Conservation (phyloP, 1,139 yeast genomes). For the Hansenula sp. region DNA sequence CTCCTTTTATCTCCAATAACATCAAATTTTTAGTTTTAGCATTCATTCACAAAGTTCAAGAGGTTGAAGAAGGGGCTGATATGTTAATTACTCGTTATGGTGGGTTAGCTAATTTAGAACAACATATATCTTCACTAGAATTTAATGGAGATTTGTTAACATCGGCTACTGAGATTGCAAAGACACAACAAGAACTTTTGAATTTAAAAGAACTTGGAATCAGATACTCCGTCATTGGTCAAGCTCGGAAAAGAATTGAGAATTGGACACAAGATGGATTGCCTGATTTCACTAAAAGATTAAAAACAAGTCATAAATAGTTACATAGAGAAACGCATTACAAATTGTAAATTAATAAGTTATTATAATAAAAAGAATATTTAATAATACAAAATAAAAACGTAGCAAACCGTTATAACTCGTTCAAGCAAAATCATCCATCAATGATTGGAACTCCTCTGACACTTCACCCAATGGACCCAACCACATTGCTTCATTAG, state of each 20-base stretch:
- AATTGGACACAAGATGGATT: slow-evolving; percentile 60
- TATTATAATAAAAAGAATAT: background rate
- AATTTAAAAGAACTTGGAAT: slow-evolving; percentile 38
- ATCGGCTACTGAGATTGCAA: background rate
- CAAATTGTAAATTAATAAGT: background rate
- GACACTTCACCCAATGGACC: slow-evolving; percentile 30
- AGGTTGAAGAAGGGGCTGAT: slow-evolving; percentile 57
- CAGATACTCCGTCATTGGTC: slow-evolving; percentile 39
- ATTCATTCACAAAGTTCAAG: slow-evolving; percentile 47
- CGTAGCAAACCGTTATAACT: background rate
- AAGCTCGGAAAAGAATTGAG: slow-evolving; percentile 46
- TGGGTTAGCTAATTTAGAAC: slow-evolving; percentile 45
- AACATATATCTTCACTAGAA: slow-evolving; percentile 24
- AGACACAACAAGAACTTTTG: slow-evolving; percentile 22
- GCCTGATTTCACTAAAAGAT: slow-evolving; percentile 38
- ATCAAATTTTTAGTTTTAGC: slow-evolving; percentile 36
- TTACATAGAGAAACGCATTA: background rate
- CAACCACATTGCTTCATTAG: slow-evolving; percentile 73
- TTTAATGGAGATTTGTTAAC: background rate
- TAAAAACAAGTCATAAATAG: slow-evolving; percentile 10
- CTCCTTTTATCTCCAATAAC: slow-evolving; percentile 41
- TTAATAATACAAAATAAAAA: background rate
- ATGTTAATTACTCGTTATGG: slow-evolving; percentile 62
- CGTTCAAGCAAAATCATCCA: slow-evolving; percentile 14
- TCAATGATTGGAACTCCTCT: slow-evolving; percentile 27